phyloP scores from a whole-genome alignment of 1,284 basidiomycete species.

The Cerrena zonata region DNA sequence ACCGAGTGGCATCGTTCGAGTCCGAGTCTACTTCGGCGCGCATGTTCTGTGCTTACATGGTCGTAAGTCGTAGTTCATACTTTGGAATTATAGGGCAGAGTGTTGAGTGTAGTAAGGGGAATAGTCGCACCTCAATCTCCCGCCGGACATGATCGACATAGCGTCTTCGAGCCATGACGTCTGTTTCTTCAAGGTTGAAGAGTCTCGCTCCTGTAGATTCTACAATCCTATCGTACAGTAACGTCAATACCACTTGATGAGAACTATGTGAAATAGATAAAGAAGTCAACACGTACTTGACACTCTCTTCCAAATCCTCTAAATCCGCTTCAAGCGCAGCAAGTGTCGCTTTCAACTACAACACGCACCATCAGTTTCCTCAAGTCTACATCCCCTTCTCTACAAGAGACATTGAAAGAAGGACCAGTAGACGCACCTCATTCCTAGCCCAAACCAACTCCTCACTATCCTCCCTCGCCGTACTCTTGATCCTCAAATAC shows the following conservation, averaged over 20 bases:
- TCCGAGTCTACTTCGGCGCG: conserved; percentile 46
- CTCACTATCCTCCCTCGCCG: conserved; percentile 60
- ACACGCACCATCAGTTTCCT: background rate
- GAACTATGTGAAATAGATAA: background rate
- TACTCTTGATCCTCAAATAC: conserved; percentile 70
- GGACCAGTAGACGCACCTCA: conserved; percentile 43
- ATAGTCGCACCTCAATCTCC: conserved; percentile 69
- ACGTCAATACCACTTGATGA: background rate
- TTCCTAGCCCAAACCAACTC: conserved; percentile 69
- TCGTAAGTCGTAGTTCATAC: background rate
- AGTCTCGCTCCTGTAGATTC: conserved; percentile 77
- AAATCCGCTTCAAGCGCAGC: conserved; percentile 76
- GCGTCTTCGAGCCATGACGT: conserved; percentile 65
- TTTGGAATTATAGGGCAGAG: conserved; percentile 3
- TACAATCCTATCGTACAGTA: conserved; percentile 53
- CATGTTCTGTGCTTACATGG: conserved; percentile 58
- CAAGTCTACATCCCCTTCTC: too few species aligned
- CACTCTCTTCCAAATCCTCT: conserved; percentile 84
- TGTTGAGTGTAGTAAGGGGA: conserved; percentile 8
- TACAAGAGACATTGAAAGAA: background rate
- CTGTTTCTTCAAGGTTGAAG: conserved; percentile 72
- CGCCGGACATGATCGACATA: conserved; percentile 70
- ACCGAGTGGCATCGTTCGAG: too few species aligned
- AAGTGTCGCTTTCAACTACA: conserved; percentile 69
- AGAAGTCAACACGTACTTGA: conserved; percentile 46